phyloP scores from a whole-genome alignment of 1,284 basidiomycete genomes.

The Ganoderma multipileum region DNA sequence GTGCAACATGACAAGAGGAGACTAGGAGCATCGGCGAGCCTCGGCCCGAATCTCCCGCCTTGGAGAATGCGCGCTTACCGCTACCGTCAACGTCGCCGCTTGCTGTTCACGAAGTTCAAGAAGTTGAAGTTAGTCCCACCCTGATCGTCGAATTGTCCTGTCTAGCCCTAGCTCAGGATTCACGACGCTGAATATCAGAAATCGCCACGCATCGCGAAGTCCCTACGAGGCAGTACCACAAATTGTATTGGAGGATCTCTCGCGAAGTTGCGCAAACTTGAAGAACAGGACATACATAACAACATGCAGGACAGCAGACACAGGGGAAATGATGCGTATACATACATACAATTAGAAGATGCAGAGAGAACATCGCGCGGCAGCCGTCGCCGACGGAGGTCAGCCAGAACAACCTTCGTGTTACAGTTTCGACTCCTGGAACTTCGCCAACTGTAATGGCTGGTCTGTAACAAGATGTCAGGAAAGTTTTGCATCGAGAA shows the following conservation, averaged over 20 bases:
- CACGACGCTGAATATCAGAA: no score
- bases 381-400: not conserved
- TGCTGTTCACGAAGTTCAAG: no score
- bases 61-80: no score
- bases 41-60: no score
- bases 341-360: not conserved
- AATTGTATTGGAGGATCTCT: not conserved
- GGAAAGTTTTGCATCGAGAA: not conserved
- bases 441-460: constrained; percentile 34
- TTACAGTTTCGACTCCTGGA: constrained; percentile 35
- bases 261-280: not conserved
- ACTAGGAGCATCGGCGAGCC: no score
- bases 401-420: not conserved
- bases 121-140: no score
- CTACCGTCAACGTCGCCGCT: no score
- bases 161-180: no score
- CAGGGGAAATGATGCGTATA: not conserved
- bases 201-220: no score
- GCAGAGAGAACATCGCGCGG: not conserved
- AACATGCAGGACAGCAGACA: not conserved
- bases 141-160: no score
- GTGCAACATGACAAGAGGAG: no score
- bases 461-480: constrained; percentile 26
- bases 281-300: not conserved
- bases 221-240: not conserved